A percentile compares a stretch with the other conserved stretches of the same genome.
These are phyloP conservation scores for Dictyostelium firmibasis DNA, from an alignment of 78 protist genomes.

Conservation along the genomic window DNA sequence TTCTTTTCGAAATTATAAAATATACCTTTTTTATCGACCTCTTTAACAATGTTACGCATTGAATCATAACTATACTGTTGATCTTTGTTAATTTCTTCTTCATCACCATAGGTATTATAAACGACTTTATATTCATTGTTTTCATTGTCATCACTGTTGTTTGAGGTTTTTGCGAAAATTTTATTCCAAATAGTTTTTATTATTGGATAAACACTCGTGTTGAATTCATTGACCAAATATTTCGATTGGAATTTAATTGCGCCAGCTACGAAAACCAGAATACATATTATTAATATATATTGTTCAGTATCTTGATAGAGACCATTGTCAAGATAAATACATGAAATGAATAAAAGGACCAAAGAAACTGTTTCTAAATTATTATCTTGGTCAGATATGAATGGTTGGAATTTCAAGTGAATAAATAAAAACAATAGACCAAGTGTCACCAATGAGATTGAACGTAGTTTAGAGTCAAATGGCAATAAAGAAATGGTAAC, in stretches of 20 bases:
- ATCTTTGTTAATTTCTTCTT: background rate
- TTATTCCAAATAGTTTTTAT: background rate
- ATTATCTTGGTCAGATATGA: slow-evolving; percentile 14
- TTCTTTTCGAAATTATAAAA: background rate
- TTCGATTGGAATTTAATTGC: slow-evolving; percentile 23
- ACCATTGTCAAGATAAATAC: slow-evolving; percentile 61
- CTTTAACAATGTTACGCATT: background rate
- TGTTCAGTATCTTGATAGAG: slow-evolving; percentile 45
- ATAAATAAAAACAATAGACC: slow-evolving; percentile 14
- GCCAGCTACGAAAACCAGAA: slow-evolving; percentile 1
- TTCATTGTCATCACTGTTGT: background rate
- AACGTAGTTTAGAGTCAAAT: background rate
- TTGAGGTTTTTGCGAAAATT: background rate
- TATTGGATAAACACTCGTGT: background rate
- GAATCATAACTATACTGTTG: background rate
- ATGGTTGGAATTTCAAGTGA: slow-evolving; percentile 54
- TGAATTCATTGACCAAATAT: background rate
- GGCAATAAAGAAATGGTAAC: slow-evolving; percentile 24
- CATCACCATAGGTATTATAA: background rate
- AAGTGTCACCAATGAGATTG: slow-evolving; percentile 5
- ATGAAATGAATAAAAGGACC: slow-evolving; percentile 15
- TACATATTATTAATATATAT: background rate
- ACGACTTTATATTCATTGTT: background rate
- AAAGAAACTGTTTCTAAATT: slow-evolving; percentile 54
- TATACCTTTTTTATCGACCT: background rate